Percentiles rank a stretch among this genome's conserved stretches.
Evolutionary conservation across 1,284 basidiomycete species (phyloP).

Genomic region (Papiliotrema fonsecae): DNA sequence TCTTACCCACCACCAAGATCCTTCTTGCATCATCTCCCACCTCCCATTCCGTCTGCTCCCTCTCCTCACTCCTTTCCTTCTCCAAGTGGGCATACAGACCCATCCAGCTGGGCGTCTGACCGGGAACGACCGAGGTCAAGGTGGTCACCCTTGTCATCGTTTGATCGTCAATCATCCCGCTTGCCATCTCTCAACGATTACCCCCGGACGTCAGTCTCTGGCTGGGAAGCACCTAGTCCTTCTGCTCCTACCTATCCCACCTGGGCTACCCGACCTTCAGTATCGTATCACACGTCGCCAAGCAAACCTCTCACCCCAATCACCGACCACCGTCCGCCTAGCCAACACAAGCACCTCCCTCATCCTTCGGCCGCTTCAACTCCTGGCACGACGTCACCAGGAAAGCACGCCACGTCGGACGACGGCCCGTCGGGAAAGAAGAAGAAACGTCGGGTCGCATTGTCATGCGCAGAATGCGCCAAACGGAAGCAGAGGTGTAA

Average conservation of each 20-base stretch:
- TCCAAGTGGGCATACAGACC: not conserved
- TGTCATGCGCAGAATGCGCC: constrained; percentile 41
- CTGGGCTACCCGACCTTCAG: not conserved
- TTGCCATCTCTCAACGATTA: not conserved
- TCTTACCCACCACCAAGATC: not conserved
- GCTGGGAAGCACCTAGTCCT: not conserved
- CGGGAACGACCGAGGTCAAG: not conserved
- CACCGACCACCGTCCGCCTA: not conserved
- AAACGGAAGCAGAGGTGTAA: constrained; percentile 46
- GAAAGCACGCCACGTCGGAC: not conserved
- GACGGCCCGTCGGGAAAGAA: constrained; percentile 23
- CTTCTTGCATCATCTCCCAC: constrained; percentile 4
- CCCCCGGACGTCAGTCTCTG: not conserved
- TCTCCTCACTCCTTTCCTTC: constrained; percentile 4
- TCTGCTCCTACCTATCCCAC: not conserved
- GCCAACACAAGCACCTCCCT: not conserved
- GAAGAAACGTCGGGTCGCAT: constrained; percentile 41
- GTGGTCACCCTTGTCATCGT: constrained; percentile 1
- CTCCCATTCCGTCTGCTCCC: constrained; percentile 2
- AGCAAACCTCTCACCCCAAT: not conserved
- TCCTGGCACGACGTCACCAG: not conserved
- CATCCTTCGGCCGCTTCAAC: not conserved
- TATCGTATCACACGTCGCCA: not conserved
- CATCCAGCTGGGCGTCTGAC: constrained; percentile 1
- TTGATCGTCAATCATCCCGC: not conserved